Conservation (phyloP, 139 green algal genomes). For the Medakamo hakoo region DNA sequence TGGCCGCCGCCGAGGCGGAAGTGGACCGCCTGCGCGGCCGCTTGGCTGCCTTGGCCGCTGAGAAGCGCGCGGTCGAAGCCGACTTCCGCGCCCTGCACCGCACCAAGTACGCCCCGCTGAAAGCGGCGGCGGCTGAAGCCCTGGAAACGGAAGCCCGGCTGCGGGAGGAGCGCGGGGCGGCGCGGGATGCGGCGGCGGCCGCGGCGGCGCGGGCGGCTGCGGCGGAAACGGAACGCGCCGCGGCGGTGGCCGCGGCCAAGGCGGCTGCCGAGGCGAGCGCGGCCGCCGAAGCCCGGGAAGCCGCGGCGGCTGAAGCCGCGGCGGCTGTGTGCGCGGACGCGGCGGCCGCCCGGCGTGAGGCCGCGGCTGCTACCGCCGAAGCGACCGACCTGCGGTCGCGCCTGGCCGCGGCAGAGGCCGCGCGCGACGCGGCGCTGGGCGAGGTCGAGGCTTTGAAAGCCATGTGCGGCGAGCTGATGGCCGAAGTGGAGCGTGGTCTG, state of each 20-base stretch:
- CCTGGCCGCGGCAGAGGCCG: no score
- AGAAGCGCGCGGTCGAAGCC: background rate
- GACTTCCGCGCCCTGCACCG: background rate
- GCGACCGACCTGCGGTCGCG: background rate
- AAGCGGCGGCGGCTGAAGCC: background rate
- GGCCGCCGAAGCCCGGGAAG: background rate
- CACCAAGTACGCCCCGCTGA: background rate
- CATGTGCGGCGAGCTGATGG: no score
- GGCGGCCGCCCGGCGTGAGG: background rate
- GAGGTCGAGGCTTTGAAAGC: no score
- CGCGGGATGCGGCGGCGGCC: background rate
- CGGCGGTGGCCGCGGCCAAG: background rate
- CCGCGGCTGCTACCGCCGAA: background rate
- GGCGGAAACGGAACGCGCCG: background rate
- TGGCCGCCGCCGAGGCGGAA: no score
- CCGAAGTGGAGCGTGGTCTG: no score
- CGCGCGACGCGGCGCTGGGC: no score
- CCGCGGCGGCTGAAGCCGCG: background rate
- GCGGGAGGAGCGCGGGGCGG: no score
- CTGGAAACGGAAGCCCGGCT: background rate
- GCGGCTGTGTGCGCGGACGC: background rate
- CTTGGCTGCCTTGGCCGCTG: background rate
- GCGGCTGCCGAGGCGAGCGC: background rate
- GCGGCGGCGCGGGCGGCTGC: no score
- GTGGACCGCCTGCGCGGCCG: no score